Evolutionary conservation across 208 protist genomes (phyloP).

Genomic region (Crithidia sp.): DNA sequence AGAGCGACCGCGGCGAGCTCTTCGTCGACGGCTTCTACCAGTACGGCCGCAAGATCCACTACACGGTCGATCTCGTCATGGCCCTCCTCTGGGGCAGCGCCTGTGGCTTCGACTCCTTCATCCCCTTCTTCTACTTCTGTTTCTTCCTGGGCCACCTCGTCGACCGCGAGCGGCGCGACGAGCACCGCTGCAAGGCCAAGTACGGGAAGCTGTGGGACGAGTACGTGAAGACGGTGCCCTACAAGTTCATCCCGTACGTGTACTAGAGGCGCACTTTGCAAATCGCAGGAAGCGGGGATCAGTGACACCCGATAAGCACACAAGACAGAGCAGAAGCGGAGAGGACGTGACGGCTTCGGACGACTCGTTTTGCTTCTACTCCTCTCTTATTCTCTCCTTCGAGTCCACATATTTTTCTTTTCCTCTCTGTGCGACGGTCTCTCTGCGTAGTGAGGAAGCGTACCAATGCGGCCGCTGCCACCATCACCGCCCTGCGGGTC

Average conservation of each 20-base stretch:
- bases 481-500: too few species aligned
- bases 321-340: too few species aligned
- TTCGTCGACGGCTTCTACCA: conserved; percentile 94
- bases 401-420: too few species aligned
- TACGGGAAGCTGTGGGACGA: conserved; percentile 96
- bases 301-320: too few species aligned
- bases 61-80: conserved; percentile 94
- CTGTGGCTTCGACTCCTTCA: conserved; percentile 89
- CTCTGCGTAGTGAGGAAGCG: too few species aligned
- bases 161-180: conserved; percentile 90
- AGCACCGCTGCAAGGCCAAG: conserved; percentile 86
- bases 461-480: too few species aligned
- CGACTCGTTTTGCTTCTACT: background rate
- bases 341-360: too few species aligned
- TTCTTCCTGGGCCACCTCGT: conserved; percentile 94
- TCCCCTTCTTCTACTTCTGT: conserved; percentile 96
- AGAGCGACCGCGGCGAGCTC: conserved; percentile 85
- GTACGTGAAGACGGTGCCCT: conserved; percentile 93
- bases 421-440: too few species aligned
- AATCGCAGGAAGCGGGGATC: background rate
- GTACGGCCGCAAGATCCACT: conserved; percentile 95
- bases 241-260: conserved; percentile 95
- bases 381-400: background rate
- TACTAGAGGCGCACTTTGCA: conserved; percentile 57
- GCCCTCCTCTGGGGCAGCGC: conserved; percentile 91